Percentiles rank a stretch among this genome's conserved stretches.
Evolutionary conservation across 495 filamentous ascomycete species (phyloP).

Genomic region (Cairneyella variabilis): DNA sequence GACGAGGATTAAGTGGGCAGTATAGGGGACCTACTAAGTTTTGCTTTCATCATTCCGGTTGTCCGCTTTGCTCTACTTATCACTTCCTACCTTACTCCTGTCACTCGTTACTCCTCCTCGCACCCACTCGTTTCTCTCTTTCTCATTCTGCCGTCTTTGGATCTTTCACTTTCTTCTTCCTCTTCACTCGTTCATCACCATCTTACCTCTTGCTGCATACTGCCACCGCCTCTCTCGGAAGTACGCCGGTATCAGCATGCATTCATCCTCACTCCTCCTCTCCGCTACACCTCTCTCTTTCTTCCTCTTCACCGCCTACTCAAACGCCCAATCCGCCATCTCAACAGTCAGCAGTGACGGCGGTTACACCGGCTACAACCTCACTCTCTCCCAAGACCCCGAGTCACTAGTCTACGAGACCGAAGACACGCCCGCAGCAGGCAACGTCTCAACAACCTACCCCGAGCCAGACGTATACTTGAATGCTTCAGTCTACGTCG

Average conservation of each 20-base stretch:
- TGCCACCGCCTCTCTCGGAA: background rate
- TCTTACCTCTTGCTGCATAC: background rate
- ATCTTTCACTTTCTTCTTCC: background rate
- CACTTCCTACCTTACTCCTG: too few species aligned
- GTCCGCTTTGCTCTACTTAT: too few species aligned
- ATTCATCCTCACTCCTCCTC: background rate
- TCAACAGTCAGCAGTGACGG: constrained; percentile 11
- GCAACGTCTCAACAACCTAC: constrained; percentile 33
- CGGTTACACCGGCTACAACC: constrained; percentile 53
- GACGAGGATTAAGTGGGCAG: too few species aligned
- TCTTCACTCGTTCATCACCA: background rate
- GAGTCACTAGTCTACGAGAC: constrained; percentile 47
- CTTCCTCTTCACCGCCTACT: constrained; percentile 11
- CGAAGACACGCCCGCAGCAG: constrained; percentile 38
- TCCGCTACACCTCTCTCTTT: constrained; percentile 11
- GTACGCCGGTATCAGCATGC: background rate
- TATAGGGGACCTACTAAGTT: too few species aligned
- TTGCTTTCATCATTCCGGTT: too few species aligned
- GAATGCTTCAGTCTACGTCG: constrained; percentile 49
- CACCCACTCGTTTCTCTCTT: background rate
- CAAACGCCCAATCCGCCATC: constrained; percentile 6
- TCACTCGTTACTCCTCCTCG: background rate
- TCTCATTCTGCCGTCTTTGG: background rate
- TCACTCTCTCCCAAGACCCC: constrained; percentile 43
- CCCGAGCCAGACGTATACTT: constrained; percentile 52